Evolutionary conservation across 148 eudicot genomes (phyloP).

Genomic region (Camellia granthamiana): DNA sequence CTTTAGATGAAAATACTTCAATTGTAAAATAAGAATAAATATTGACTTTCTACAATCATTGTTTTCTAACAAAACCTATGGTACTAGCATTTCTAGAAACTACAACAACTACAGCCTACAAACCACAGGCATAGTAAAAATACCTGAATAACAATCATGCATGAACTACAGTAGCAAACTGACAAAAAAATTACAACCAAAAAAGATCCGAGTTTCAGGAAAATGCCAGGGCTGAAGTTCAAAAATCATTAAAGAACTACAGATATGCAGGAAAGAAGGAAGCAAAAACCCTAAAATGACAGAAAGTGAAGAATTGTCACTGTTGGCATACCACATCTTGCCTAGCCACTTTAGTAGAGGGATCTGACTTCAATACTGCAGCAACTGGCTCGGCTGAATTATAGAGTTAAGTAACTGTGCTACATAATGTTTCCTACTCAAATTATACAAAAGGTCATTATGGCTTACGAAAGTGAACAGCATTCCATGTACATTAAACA

Average conservation of each 20-base stretch:
- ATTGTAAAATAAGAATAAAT: too few relatives aligned
- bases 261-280: background rate
- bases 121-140: background rate
- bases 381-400: conserved; percentile 29
- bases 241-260: background rate
- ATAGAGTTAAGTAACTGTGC: conserved; percentile 11
- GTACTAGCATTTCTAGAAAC: too few relatives aligned
- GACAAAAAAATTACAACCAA: background rate
- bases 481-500: background rate
- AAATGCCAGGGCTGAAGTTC: too few relatives aligned
- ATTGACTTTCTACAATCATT: background rate
- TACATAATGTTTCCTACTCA: background rate
- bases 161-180: background rate
- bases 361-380: conserved; percentile 23
- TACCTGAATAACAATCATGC: background rate
- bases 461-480: background rate
- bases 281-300: background rate
- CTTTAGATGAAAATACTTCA: too few relatives aligned
- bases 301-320: background rate
- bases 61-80: too few relatives aligned
- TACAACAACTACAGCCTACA: too few relatives aligned
- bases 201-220: background rate
- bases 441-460: background rate
- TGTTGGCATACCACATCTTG: conserved; percentile 29
- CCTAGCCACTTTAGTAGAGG: conserved; percentile 4